Evolutionary conservation across 1,139 yeast species (phyloP).

Genomic region (Debaryomyces subglobosus): DNA sequence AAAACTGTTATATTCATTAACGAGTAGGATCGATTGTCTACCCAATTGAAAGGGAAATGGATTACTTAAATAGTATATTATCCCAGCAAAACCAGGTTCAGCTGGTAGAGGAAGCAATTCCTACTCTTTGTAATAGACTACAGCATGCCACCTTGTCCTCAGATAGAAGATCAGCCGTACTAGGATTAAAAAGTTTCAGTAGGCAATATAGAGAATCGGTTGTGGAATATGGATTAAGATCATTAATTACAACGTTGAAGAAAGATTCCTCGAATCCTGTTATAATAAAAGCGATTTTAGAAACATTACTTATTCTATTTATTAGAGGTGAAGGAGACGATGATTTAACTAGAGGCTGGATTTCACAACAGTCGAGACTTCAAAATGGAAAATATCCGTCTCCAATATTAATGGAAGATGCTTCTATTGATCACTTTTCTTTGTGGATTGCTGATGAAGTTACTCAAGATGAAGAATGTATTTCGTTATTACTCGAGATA

Average conservation of each 20-base stretch:
- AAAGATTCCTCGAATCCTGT: conserved; percentile 70
- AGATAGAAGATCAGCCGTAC: conserved; percentile 89
- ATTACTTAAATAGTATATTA: conserved; percentile 43
- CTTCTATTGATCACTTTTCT: conserved; percentile 79
- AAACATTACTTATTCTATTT: conserved; percentile 80
- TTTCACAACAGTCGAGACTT: conserved; percentile 73
- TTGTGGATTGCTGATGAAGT: conserved; percentile 95
- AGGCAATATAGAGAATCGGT: conserved; percentile 89
- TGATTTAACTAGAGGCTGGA: conserved; percentile 67
- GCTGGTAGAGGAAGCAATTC: conserved; percentile 83
- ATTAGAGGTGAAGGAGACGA: conserved; percentile 65
- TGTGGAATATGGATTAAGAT: conserved; percentile 84
- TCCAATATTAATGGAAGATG: conserved; percentile 66
- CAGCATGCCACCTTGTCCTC: conserved; percentile 80
- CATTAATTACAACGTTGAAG: conserved; percentile 66
- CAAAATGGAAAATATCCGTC: conserved; percentile 84
- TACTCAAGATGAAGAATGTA: conserved; percentile 65
- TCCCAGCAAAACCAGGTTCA: conserved; percentile 44
- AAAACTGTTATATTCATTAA: neutral
- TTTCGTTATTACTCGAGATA: conserved; percentile 60
- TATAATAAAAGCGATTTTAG: conserved; percentile 80
- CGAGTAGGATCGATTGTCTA: neutral
- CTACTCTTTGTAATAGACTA: conserved; percentile 84
- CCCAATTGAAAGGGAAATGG: conserved; percentile 27
- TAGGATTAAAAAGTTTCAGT: conserved; percentile 87